These are phyloP conservation scores for Penicillium sp. DNA, from an alignment of 2,329 filamentous ascomycete genomes.

Conservation along the genomic window DNA sequence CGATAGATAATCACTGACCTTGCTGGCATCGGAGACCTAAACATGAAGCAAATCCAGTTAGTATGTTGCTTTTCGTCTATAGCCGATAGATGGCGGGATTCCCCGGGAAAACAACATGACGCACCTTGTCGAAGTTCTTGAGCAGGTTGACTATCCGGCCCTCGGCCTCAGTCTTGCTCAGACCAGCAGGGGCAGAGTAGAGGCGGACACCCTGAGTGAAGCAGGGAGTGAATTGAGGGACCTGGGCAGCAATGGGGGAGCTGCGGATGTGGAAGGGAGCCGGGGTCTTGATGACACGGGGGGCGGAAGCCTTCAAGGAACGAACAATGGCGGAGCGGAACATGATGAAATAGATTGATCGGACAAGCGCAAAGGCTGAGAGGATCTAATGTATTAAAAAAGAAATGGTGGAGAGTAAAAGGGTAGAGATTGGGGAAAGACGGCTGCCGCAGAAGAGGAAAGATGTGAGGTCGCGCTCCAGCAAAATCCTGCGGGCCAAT, in stretches of 20 bases:
- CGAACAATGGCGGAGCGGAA: conserved; percentile 84
- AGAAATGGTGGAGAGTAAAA: conserved; percentile 14
- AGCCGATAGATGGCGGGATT: conserved; percentile 1
- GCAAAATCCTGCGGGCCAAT: conserved; percentile 43
- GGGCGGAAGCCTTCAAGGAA: conserved; percentile 61
- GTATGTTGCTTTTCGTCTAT: neutral
- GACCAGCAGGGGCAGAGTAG: conserved; percentile 79
- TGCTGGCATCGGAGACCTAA: conserved; percentile 41
- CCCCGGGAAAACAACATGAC: conserved; percentile 27
- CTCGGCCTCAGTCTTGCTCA: conserved; percentile 81
- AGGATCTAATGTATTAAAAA: conserved; percentile 14
- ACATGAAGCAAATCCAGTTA: conserved; percentile 6
- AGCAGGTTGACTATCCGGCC: conserved; percentile 88
- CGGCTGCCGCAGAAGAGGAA: conserved; percentile 23
- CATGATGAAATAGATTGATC: conserved; percentile 57
- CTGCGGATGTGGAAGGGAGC: conserved; percentile 60
- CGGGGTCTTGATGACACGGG: conserved; percentile 53
- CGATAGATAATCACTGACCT: conserved; percentile 32
- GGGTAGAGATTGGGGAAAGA: conserved; percentile 15
- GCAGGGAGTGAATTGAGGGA: conserved; percentile 60
- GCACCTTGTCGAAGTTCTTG: conserved; percentile 95
- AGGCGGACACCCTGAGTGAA: conserved; percentile 69
- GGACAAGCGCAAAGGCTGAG: conserved; percentile 19
- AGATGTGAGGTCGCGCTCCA: conserved; percentile 28
- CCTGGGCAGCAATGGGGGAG: conserved; percentile 55